phyloP scores from a whole-genome alignment of 352 stramenopile species.

The Globisporangium cederbergense region DNA sequence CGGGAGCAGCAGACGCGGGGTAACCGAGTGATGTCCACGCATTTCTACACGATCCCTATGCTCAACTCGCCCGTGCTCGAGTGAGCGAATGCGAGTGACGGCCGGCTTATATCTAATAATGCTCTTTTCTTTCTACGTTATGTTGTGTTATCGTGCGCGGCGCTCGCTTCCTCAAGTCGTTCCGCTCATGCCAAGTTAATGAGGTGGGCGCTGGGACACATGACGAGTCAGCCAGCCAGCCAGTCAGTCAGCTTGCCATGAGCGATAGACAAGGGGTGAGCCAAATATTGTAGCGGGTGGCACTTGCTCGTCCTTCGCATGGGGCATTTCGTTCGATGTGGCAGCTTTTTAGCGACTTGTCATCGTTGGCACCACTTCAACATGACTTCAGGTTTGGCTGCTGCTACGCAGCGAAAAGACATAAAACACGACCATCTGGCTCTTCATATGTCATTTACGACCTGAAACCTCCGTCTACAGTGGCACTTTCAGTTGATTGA shows the following conservation, averaged over 20 bases:
- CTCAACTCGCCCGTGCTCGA: constrained; percentile 15
- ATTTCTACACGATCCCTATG: constrained; percentile 19
- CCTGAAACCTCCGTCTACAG: too few species aligned
- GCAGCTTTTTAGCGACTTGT: neutral
- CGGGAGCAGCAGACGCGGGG: constrained; percentile 1
- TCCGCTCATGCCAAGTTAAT: neutral
- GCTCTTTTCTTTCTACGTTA: neutral
- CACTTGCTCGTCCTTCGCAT: neutral
- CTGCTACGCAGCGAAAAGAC: neutral
- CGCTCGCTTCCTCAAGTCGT: neutral
- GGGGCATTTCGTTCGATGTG: constrained; percentile 3
- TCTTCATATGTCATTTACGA: too few species aligned
- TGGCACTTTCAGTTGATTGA: too few species aligned
- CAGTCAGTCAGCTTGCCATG: too few species aligned
- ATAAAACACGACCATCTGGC: neutral
- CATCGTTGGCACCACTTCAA: neutral
- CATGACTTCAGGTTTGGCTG: neutral
- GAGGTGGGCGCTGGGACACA: too few species aligned
- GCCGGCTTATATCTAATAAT: neutral
- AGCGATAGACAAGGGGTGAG: neutral
- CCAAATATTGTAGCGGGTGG: neutral
- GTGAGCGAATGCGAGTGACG: neutral
- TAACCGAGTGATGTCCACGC: constrained; percentile 7
- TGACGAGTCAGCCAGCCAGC: too few species aligned
- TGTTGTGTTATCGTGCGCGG: neutral